Percentiles rank a stretch among this genome's conserved stretches.
Conservation (phyloP, 768 basidiomycete species). For the Dioszegia aurantiaca region DNA sequence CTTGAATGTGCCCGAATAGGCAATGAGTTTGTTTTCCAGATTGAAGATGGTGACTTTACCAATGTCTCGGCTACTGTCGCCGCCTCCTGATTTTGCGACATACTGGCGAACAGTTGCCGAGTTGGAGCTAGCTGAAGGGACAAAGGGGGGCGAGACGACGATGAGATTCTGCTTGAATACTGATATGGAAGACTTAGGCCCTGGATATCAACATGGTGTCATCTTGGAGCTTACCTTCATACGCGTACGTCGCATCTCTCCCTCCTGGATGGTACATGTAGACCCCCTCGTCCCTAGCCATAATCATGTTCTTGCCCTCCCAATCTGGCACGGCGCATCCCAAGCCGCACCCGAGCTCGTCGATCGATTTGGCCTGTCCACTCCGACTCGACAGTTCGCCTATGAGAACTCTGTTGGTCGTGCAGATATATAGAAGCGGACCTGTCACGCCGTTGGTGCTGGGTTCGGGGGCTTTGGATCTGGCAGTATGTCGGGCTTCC, state of each 20-base stretch:
- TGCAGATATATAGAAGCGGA: constrained; percentile 75
- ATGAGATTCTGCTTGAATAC: constrained; percentile 79
- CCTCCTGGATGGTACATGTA: constrained; percentile 80
- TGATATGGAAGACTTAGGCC: constrained; percentile 72
- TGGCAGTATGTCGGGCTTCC: constrained; percentile 56
- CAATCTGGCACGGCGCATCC: constrained; percentile 82
- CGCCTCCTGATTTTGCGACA: constrained; percentile 59
- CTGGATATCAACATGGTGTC: constrained; percentile 52
- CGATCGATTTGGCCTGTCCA: constrained; percentile 64
- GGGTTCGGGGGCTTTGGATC: constrained; percentile 38
- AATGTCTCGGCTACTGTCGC: constrained; percentile 55
- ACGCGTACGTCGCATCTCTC: constrained; percentile 78
- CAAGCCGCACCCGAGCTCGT: constrained; percentile 79
- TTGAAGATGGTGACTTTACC: constrained; percentile 73
- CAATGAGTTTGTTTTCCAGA: constrained; percentile 83
- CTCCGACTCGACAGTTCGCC: constrained; percentile 70
- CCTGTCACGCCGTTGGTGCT: constrained; percentile 23
- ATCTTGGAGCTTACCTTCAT: constrained; percentile 68
- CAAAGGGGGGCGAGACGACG: constrained; percentile 81
- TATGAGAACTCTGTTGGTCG: constrained; percentile 71
- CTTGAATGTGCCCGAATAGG: constrained; percentile 74
- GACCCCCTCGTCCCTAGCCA: constrained; percentile 88
- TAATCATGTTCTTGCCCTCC: constrained; percentile 64
- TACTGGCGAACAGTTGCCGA: constrained; percentile 73
- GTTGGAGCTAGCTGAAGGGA: constrained; percentile 63